A percentile compares a stretch with the other conserved stretches of the same genome.
These are phyloP conservation scores for Ormosia semicastrata DNA, from an alignment of 306 rosid genomes.

Conservation along the genomic window DNA sequence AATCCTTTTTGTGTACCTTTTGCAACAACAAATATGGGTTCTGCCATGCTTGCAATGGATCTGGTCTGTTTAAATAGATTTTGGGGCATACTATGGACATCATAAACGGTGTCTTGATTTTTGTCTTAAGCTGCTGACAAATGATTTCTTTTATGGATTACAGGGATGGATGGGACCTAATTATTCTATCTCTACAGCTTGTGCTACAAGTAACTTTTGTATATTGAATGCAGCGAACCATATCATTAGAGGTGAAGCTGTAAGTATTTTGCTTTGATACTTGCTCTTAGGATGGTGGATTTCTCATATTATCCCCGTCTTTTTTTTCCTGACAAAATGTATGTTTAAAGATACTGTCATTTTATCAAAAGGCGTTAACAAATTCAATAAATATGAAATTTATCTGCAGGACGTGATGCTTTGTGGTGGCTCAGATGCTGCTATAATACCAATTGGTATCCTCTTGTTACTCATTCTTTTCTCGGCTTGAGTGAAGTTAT, in stretches of 20 bases:
- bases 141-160: conserved; percentile 23
- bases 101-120: conserved; percentile 22
- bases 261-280: conserved; percentile 46
- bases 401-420: conserved; percentile 83
- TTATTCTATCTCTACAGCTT: conserved; percentile 95
- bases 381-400: conserved; percentile 15
- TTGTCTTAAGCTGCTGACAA: conserved; percentile 13
- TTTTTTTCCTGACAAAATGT: background rate
- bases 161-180: conserved; percentile 99
- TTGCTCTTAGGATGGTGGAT: conserved; percentile 7
- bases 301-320: background rate
- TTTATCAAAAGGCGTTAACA: conserved; percentile 9
- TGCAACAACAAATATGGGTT: conserved; percentile 96
- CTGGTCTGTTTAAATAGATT: conserved; percentile 54
- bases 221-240: conserved; percentile 89
- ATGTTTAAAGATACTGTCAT: background rate
- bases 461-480: background rate
- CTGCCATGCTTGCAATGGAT: conserved; percentile 98
- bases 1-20: conserved; percentile 95
- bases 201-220: conserved; percentile 95
- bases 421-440: conserved; percentile 90
- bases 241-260: conserved; percentile 95
- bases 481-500: background rate
- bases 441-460: conserved; percentile 84
- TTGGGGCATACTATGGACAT: background rate